phyloP scores from a whole-genome alignment of 2,329 filamentous ascomycete genomes.

The Lachnellula cervina region DNA sequence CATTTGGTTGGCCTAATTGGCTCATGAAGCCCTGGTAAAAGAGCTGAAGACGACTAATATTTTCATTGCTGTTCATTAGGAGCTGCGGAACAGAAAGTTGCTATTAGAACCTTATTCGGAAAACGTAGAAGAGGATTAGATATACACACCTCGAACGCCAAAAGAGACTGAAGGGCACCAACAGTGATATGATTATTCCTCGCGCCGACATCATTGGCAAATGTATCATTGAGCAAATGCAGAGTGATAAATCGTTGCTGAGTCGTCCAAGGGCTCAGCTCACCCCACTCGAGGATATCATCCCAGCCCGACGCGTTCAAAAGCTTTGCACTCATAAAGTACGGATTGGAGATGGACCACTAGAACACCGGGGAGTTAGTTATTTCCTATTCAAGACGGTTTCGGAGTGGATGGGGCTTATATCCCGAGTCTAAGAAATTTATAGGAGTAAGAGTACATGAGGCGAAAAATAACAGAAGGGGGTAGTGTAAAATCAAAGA shows the following conservation, averaged over 20 bases:
- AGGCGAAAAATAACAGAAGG: no score
- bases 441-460: no score
- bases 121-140: not conserved
- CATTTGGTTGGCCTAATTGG: not conserved
- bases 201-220: not conserved
- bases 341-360: not conserved
- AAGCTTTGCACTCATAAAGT: constrained; percentile 3
- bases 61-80: constrained; percentile 1
- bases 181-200: not conserved
- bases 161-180: not conserved
- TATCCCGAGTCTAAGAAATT: no score
- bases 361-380: no score
- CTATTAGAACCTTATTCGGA: not conserved
- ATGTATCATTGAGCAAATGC: not conserved
- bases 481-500: no score
- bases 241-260: constrained; percentile 1
- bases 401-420: no score
- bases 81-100: not conserved
- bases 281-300: not conserved
- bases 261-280: not conserved
- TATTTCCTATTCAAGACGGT: no score
- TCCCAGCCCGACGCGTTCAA: constrained; percentile 4
- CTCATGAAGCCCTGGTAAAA: not conserved
- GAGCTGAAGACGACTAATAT: not conserved
- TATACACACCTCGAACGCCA: not conserved